A percentile compares a stretch with the other conserved stretches of the same genome.
Evolutionary conservation across 306 rosid species (phyloP).

Genomic region (Lathyrus oleraceus): DNA sequence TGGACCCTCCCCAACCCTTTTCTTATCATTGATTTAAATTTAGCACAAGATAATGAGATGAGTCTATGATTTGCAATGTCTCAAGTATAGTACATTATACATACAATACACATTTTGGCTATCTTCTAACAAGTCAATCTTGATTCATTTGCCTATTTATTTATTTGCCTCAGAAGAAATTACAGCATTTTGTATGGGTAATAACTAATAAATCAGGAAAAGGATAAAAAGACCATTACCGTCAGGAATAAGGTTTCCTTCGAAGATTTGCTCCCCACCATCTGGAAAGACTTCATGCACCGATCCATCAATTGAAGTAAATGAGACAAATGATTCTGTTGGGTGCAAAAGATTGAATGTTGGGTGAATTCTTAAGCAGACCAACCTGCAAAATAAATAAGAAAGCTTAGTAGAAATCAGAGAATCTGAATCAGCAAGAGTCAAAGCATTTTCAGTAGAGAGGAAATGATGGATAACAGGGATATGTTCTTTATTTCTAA

Average conservation of each 20-base stretch:
- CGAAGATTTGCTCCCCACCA: slow-evolving; percentile 64
- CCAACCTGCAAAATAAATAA: slow-evolving; percentile 59
- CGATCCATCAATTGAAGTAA: slow-evolving; percentile 77
- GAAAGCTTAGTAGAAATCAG: slow-evolving; percentile 11
- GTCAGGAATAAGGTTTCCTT: slow-evolving; percentile 70
- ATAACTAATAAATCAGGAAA: slow-evolving; percentile 5
- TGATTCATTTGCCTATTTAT: slow-evolving; percentile 13
- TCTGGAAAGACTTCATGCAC: slow-evolving; percentile 80
- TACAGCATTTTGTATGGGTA: slow-evolving; percentile 18
- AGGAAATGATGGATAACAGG: slow-evolving; percentile 17
- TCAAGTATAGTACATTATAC: not conserved
- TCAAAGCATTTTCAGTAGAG: not conserved
- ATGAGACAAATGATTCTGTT: slow-evolving; percentile 67
- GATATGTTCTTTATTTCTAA: not conserved
- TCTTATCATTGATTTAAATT: not conserved
- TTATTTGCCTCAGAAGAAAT: slow-evolving; percentile 9
- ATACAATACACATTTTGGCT: not conserved
- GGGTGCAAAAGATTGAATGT: slow-evolving; percentile 79
- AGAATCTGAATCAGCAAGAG: slow-evolving; percentile 4
- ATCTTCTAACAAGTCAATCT: not conserved
- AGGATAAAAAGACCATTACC: slow-evolving; percentile 52
- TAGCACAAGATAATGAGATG: slow-evolving; percentile 1
- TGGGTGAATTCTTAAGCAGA: slow-evolving; percentile 90
- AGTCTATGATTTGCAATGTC: not conserved
- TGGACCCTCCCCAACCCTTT: slow-evolving; percentile 1